Evolutionary conservation across 352 stramenopile genomes (phyloP).

Genomic region (Phytophthora rubi): DNA sequence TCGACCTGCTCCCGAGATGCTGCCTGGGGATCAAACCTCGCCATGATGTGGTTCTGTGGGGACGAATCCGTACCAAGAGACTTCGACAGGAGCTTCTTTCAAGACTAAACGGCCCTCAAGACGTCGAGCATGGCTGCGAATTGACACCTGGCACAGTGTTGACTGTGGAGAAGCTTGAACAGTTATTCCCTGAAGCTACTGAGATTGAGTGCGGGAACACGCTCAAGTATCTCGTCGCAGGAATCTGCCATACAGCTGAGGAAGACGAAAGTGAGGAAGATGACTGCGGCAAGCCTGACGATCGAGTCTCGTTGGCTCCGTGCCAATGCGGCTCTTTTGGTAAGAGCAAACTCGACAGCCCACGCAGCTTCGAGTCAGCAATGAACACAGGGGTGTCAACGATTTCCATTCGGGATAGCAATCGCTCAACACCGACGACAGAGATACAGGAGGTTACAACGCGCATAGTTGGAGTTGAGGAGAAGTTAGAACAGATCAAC

Average conservation of each 20-base stretch:
- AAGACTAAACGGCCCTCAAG: neutral
- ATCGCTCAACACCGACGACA: neutral
- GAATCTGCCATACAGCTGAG: neutral
- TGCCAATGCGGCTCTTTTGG: neutral
- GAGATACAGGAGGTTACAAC: neutral
- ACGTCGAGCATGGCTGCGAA: neutral
- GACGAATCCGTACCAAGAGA: neutral
- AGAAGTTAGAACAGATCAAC: constrained; percentile 12
- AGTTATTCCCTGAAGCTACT: constrained; percentile 1
- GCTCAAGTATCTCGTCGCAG: constrained; percentile 5
- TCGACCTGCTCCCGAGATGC: neutral
- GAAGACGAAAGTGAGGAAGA: neutral
- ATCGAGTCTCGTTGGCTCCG: neutral
- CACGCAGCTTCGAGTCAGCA: neutral
- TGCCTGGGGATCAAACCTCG: constrained; percentile 1
- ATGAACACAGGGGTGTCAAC: neutral
- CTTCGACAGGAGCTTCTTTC: neutral
- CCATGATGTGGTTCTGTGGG: neutral
- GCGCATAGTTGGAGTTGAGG: neutral
- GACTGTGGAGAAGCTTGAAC: neutral
- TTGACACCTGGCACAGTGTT: neutral
- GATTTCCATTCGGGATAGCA: neutral
- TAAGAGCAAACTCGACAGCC: neutral
- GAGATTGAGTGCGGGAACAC: constrained; percentile 5
- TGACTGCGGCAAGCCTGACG: neutral